Evolutionary conservation across 139 green algal species (phyloP).

Genomic region (Yamagishiella unicocca): DNA sequence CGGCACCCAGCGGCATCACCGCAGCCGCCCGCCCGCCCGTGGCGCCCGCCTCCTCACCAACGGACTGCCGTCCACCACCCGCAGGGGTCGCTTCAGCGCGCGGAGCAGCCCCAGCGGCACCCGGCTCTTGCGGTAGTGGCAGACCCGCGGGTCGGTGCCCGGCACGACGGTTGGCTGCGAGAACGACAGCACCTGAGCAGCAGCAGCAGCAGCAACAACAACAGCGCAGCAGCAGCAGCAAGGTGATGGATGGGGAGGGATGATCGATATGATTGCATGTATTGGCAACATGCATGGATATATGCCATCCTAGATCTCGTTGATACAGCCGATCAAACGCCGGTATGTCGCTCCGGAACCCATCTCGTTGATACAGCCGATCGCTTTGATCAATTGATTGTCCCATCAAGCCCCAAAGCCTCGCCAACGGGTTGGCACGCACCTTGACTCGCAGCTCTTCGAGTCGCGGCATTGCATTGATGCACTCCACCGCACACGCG

Average conservation of each 20-base stretch:
- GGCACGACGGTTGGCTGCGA: background rate
- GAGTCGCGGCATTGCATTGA: background rate
- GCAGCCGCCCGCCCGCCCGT: background rate
- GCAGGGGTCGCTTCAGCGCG: background rate
- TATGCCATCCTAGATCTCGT: background rate
- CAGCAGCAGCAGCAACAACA: background rate
- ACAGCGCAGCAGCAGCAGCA: background rate
- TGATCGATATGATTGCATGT: background rate
- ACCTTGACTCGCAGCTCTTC: conserved; percentile 16
- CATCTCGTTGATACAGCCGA: background rate
- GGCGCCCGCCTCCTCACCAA: background rate
- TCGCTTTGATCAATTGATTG: too few relatives aligned
- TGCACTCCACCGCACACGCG: background rate
- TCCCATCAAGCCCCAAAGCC: background rate
- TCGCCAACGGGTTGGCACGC: background rate
- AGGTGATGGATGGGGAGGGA: background rate
- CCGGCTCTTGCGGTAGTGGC: background rate
- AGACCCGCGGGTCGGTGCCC: background rate
- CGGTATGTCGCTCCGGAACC: background rate
- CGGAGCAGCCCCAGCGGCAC: conserved; percentile 7
- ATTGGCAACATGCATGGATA: background rate
- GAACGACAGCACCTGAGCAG: background rate
- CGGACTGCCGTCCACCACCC: conserved; percentile 19
- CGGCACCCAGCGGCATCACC: background rate
- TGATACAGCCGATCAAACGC: background rate